These are phyloP conservation scores for Limtongia smithiae DNA, from an alignment of 805 yeast species.

Conservation along the genomic window DNA sequence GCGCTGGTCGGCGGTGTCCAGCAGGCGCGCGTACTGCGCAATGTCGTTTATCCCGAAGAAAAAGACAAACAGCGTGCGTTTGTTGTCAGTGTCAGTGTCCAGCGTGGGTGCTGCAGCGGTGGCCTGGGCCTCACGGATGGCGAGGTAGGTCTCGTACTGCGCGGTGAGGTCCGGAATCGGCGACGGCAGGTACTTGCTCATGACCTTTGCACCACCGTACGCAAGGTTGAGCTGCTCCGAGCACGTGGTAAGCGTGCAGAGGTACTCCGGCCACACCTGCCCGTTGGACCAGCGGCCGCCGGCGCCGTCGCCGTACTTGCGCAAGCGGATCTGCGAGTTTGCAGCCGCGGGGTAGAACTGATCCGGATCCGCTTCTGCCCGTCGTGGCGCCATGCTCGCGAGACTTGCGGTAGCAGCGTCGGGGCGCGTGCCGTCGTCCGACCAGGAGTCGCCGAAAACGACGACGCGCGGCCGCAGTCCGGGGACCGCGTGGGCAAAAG, in stretches of 20 bases:
- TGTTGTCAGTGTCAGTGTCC: neutral
- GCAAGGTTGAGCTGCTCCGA: conserved; percentile 20
- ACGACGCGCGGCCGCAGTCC: conserved; percentile 3
- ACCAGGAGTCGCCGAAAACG: conserved; percentile 29
- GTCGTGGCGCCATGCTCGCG: no score
- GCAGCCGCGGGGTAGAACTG: neutral
- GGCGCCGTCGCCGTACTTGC: conserved; percentile 16
- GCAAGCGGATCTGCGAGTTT: conserved; percentile 2
- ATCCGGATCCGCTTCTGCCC: neutral
- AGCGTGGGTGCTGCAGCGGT: neutral
- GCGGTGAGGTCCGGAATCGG: conserved; percentile 20
- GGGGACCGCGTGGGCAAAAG: neutral
- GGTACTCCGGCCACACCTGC: conserved; percentile 25
- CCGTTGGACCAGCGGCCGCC: conserved; percentile 27
- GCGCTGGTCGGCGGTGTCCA: conserved; percentile 7
- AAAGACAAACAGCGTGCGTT: conserved; percentile 16
- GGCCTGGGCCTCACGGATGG: conserved; percentile 2
- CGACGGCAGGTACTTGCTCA: conserved; percentile 20
- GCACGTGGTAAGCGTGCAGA: conserved; percentile 11
- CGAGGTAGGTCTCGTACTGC: conserved; percentile 7
- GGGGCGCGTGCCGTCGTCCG: conserved; percentile 24
- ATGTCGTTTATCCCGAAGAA: conserved; percentile 26
- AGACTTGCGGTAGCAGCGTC: neutral
- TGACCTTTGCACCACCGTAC: conserved; percentile 25
- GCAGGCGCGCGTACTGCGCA: conserved; percentile 12